Evolutionary conservation across 116 monocot species (phyloP).

Genomic region (Phalaenopsis hybrid): DNA sequence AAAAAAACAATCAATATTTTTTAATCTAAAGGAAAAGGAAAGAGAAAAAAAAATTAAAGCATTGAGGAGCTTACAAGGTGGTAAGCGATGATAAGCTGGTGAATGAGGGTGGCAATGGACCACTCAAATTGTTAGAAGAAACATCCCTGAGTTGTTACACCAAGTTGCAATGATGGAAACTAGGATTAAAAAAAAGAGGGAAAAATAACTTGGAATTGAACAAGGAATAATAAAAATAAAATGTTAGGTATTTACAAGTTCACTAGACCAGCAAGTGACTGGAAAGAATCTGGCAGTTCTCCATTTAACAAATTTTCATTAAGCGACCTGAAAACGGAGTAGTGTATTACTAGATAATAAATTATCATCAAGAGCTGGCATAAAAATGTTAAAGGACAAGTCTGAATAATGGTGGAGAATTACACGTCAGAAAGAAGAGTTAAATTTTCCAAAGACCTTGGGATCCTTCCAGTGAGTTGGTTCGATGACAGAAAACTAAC

Average conservation of each 20-base stretch:
- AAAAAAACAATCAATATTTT: neutral
- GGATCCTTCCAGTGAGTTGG: slow-evolving; percentile 64
- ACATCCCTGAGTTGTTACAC: slow-evolving; percentile 47
- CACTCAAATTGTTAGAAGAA: slow-evolving; percentile 78
- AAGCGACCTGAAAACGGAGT: slow-evolving; percentile 46
- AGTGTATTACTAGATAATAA: neutral
- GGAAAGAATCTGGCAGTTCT: slow-evolving; percentile 78
- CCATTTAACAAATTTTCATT: slow-evolving; percentile 68
- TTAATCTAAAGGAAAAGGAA: neutral
- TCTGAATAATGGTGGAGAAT: slow-evolving; percentile 9
- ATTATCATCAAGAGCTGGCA: neutral
- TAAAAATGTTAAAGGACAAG: neutral
- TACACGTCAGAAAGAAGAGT: slow-evolving; percentile 63
- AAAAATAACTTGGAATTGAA: neutral
- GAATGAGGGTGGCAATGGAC: slow-evolving; percentile 74
- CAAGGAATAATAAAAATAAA: neutral
- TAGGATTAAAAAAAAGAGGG: neutral
- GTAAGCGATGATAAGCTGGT: slow-evolving; percentile 53
- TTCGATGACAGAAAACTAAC: slow-evolving; percentile 45
- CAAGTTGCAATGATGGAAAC: neutral
- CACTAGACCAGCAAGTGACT: slow-evolving; percentile 46
- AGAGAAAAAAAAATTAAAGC: neutral
- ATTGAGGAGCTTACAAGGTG: slow-evolving; percentile 41
- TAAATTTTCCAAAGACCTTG: slow-evolving; percentile 54
- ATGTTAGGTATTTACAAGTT: slow-evolving; percentile 54